These are phyloP conservation scores for Pinus albicaulis DNA, from an alignment of 75 land plant genomes.

Conservation along the genomic window DNA sequence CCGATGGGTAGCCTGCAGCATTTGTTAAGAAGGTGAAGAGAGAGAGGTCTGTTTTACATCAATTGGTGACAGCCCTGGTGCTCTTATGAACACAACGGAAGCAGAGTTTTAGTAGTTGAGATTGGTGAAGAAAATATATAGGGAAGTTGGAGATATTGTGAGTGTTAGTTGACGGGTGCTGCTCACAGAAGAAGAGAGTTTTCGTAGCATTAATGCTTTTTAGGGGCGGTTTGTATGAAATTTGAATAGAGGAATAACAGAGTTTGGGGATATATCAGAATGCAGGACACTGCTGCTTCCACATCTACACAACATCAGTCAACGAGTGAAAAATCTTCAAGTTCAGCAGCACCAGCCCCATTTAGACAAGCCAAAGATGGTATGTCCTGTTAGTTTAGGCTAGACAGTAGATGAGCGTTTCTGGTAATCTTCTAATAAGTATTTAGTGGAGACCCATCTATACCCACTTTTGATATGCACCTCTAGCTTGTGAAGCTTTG, in stretches of 20 bases:
- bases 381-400: neutral
- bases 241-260: neutral
- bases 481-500: neutral
- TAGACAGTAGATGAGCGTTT: neutral
- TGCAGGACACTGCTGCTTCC: conserved; percentile 6
- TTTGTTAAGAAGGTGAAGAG: neutral
- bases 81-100: neutral
- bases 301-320: conserved; percentile 7
- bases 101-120: neutral
- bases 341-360: conserved; percentile 2
- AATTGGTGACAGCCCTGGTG: neutral
- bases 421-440: neutral
- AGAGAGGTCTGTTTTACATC: neutral
- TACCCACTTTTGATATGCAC: neutral
- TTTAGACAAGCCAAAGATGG: conserved; percentile 1
- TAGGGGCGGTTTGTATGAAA: no score
- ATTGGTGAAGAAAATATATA: neutral
- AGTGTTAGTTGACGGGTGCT: neutral
- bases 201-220: no score
- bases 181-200: neutral
- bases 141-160: no score
- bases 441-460: neutral
- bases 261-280: neutral
- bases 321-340: conserved; percentile 9
- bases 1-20: no score